Conservation (phyloP, 345 rosid genomes). For the Laguncularia racemosa region DNA sequence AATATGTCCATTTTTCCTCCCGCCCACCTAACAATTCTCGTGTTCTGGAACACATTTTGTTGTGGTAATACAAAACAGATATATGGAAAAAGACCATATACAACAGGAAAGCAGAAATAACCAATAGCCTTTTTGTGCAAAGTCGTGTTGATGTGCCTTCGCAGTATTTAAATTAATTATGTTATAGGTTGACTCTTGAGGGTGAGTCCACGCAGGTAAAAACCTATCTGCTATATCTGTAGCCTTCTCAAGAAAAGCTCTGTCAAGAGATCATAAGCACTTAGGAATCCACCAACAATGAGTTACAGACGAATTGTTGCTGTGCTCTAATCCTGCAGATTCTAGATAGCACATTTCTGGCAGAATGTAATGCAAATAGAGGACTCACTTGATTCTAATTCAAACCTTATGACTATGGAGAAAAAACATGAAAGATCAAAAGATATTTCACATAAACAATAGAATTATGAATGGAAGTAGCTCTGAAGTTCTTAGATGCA, state of each 20-base stretch:
- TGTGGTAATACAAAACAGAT: no score
- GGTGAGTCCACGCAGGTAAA: constrained; percentile 88
- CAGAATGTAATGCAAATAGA: neutral
- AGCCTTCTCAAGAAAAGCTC: constrained; percentile 83
- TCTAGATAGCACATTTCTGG: constrained; percentile 2
- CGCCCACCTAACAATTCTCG: no score
- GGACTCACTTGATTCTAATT: neutral
- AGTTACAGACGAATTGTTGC: neutral
- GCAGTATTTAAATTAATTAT: constrained; percentile 73
- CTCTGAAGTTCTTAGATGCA: no score
- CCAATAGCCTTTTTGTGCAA: constrained; percentile 60
- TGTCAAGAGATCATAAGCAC: constrained; percentile 87
- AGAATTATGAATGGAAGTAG: no score
- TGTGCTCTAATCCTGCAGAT: neutral
- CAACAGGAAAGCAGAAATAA: neutral
- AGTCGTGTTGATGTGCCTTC: constrained; percentile 57
- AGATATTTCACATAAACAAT: no score
- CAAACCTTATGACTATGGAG: no score
- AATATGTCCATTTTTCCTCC: no score
- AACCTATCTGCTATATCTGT: constrained; percentile 85
- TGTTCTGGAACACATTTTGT: no score
- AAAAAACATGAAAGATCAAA: no score
- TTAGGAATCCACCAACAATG: constrained; percentile 81
- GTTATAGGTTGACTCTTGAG: constrained; percentile 66
- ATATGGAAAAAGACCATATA: no score